These are phyloP conservation scores for Geotrichum reessii DNA, from an alignment of 1,139 yeast species.

Conservation along the genomic window DNA sequence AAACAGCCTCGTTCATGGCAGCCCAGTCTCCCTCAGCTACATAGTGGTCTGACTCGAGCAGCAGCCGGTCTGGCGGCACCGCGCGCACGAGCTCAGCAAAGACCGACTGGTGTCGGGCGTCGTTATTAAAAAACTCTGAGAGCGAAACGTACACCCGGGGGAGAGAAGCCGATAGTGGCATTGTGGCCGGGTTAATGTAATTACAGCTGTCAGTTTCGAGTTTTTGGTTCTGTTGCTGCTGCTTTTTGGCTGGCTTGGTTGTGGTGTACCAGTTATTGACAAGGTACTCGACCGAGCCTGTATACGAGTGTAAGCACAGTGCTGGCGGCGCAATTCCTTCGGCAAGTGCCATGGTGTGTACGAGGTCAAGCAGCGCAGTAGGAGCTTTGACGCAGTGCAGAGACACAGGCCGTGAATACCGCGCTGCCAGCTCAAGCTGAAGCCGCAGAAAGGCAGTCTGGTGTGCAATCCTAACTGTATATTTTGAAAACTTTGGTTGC, in stretches of 20 bases:
- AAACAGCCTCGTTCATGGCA: not conserved
- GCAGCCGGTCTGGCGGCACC: not conserved
- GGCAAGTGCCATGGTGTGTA: slow-evolving; percentile 29
- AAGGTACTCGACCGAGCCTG: slow-evolving; percentile 69
- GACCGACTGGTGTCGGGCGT: not conserved
- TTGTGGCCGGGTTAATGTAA: no score
- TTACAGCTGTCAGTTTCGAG: not conserved
- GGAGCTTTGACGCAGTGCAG: slow-evolving; percentile 82
- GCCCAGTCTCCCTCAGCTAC: not conserved
- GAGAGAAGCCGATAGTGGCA: not conserved
- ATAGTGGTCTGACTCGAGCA: not conserved
- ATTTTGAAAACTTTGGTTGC: slow-evolving; percentile 36
- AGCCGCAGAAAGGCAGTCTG: slow-evolving; percentile 49
- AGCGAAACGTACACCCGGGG: not conserved
- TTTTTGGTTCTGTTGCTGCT: not conserved
- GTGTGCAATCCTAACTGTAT: slow-evolving; percentile 53
- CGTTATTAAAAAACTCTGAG: not conserved
- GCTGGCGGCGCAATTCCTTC: slow-evolving; percentile 26
- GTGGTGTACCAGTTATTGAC: slow-evolving; percentile 20
- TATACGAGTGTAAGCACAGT: slow-evolving; percentile 72
- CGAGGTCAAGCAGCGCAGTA: slow-evolving; percentile 49
- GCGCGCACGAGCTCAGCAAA: not conserved
- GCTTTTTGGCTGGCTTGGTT: not conserved
- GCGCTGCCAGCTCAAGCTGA: slow-evolving; percentile 53
- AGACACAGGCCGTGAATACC: slow-evolving; percentile 51